Percentiles rank a stretch among this genome's conserved stretches.
Conservation (phyloP, 805 yeast species). For the Candida oleophila region DNA sequence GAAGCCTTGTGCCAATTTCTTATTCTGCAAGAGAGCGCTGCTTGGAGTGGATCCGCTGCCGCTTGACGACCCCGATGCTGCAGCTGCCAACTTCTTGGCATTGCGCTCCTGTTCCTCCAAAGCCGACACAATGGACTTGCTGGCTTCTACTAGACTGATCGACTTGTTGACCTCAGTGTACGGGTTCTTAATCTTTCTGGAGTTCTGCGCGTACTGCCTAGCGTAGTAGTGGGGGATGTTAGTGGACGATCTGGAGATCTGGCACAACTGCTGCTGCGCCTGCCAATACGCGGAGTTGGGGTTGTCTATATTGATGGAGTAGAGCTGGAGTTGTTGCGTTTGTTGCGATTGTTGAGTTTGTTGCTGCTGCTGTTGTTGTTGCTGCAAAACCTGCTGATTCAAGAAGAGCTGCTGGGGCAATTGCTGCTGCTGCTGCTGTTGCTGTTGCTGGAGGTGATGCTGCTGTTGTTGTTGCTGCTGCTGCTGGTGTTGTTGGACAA, state of each 20-base stretch:
- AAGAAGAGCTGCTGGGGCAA: conserved; percentile 16
- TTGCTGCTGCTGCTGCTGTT: conserved; percentile 28
- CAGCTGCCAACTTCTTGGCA: conserved; percentile 29
- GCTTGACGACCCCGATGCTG: conserved; percentile 30
- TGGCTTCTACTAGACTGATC: conserved; percentile 41
- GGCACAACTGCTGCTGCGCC: conserved; percentile 74
- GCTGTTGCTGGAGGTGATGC: conserved; percentile 25
- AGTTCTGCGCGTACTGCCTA: conserved; percentile 71
- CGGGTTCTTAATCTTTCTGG: conserved; percentile 46
- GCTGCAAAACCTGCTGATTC: conserved; percentile 13
- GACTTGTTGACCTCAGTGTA: conserved; percentile 33
- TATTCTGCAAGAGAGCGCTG: conserved; percentile 38
- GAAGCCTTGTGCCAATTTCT: conserved; percentile 41
- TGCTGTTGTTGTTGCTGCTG: conserved; percentile 22
- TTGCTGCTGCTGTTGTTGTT: conserved; percentile 18
- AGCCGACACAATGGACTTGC: conserved; percentile 34
- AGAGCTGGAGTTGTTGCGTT: conserved; percentile 20
- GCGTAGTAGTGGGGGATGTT: conserved; percentile 80
- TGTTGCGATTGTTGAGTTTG: conserved; percentile 14
- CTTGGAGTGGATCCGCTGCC: conserved; percentile 20
- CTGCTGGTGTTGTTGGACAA: conserved; percentile 23
- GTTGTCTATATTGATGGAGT: conserved; percentile 30
- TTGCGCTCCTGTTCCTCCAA: conserved; percentile 46
- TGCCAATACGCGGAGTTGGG: conserved; percentile 63
- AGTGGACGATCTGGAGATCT: conserved; percentile 57